These are phyloP conservation scores for Maudiozyma turicensis DNA, from an alignment of 805 yeast species.

Conservation along the genomic window DNA sequence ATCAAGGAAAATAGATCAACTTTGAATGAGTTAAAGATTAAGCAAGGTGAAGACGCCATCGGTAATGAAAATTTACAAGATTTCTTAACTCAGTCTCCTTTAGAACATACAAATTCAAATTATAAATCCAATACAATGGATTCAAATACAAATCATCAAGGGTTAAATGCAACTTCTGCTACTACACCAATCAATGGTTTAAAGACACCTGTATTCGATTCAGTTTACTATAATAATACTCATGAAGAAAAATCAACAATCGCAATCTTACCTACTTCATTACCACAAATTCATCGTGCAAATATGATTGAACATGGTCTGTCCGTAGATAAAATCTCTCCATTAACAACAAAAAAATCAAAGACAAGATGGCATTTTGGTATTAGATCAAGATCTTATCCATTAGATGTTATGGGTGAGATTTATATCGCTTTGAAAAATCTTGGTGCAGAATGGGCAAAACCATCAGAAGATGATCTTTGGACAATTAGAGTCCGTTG, in stretches of 20 bases:
- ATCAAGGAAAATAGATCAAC: conserved; percentile 70
- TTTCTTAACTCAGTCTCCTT: conserved; percentile 53
- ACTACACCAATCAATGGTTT: conserved; percentile 24
- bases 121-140: conserved; percentile 23
- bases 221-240: conserved; percentile 10
- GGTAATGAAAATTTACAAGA: conserved; percentile 39
- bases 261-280: conserved; percentile 85
- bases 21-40: conserved; percentile 46
- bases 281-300: conserved; percentile 91
- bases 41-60: conserved; percentile 7
- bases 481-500: conserved; percentile 96
- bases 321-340: conserved; percentile 39
- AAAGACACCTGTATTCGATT: conserved; percentile 15
- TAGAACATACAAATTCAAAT: conserved; percentile 21
- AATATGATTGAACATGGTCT: conserved; percentile 64
- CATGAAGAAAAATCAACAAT: conserved; percentile 50
- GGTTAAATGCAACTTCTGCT: conserved; percentile 40
- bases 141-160: conserved; percentile 2
- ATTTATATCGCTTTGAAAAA: conserved; percentile 88
- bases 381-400: conserved; percentile 89
- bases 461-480: conserved; percentile 85
- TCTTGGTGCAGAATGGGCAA: conserved; percentile 95
- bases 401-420: conserved; percentile 97
- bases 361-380: conserved; percentile 99
- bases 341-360: conserved; percentile 67